A percentile compares a stretch with the other conserved stretches of the same genome.
Conservation (phyloP, 1,139 yeast species). For the Saccharomyces pastorianus region DNA sequence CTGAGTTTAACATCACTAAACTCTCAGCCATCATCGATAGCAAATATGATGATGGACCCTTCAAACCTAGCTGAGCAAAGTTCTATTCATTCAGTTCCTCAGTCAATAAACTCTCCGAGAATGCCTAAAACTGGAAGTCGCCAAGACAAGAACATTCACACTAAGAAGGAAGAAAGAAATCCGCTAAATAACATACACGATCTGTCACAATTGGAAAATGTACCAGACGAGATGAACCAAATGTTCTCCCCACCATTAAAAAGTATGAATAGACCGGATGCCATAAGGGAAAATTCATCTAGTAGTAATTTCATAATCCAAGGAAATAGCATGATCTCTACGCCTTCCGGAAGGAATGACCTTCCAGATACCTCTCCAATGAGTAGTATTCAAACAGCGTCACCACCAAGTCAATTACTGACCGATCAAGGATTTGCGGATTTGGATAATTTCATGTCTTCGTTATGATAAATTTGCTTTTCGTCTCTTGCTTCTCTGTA, state of each 20-base stretch:
- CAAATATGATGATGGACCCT: conserved; percentile 6
- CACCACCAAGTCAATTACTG: conserved; percentile 21
- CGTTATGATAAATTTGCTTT: conserved; percentile 6
- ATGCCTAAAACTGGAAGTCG: conserved; percentile 4
- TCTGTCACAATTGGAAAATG: conserved; percentile 1
- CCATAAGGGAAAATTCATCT: neutral
- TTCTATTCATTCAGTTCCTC: neutral
- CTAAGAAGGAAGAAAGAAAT: conserved; percentile 4
- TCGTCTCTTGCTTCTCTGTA: neutral
- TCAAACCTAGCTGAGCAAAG: conserved; percentile 4
- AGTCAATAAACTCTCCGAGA: conserved; percentile 3
- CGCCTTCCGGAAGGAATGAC: neutral
- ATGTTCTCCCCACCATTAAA: neutral
- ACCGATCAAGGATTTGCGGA: conserved; percentile 25
- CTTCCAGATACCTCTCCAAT: conserved; percentile 11
- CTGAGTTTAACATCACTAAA: conserved; percentile 11
- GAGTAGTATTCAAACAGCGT: conserved; percentile 14
- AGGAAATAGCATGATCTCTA: neutral
- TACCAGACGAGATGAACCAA: neutral
- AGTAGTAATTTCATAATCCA: neutral
- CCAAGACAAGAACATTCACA: conserved; percentile 2
- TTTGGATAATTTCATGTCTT: conserved; percentile 26
- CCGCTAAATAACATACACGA: conserved; percentile 5
- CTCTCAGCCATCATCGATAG: conserved; percentile 12
- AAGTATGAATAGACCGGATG: neutral